Evolutionary conservation across 2,329 filamentous ascomycete species (phyloP).

Genomic region (Plectosphaerella sp.): DNA sequence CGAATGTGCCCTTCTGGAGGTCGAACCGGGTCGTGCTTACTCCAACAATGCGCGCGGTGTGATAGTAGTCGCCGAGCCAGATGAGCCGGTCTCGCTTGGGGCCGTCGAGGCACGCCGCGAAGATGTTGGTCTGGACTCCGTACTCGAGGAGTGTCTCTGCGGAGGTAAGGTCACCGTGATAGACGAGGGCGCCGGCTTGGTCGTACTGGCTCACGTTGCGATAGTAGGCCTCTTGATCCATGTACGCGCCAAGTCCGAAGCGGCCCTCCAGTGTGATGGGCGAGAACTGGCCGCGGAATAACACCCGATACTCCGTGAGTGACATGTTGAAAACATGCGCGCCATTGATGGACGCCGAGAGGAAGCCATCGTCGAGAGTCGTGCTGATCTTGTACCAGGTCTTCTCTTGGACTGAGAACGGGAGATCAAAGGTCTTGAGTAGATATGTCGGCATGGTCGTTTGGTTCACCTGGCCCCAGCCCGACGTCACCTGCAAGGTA

Average conservation of each 20-base stretch:
- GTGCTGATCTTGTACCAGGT: conserved; percentile 33
- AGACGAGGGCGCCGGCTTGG: conserved; percentile 18
- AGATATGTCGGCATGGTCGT: conserved; percentile 21
- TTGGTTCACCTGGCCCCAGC: conserved; percentile 29
- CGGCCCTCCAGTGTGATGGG: conserved; percentile 19
- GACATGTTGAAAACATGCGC: conserved; percentile 13
- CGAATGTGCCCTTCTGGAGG: conserved; percentile 25
- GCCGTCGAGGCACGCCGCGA: conserved; percentile 37
- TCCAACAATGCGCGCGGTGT: conserved; percentile 30
- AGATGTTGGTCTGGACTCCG: conserved; percentile 23
- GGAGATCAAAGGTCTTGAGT: conserved; percentile 19
- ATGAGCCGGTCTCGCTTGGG: conserved; percentile 55
- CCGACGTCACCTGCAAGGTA: conserved; percentile 25
- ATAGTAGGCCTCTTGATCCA: conserved; percentile 31
- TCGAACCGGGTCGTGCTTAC: conserved; percentile 29
- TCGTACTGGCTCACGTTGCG: conserved; percentile 24
- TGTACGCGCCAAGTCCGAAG: conserved; percentile 34
- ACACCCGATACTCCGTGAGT: conserved; percentile 1
- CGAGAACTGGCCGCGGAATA: neutral
- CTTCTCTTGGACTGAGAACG: conserved; percentile 21
- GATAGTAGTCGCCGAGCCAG: conserved; percentile 54
- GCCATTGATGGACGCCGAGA: conserved; percentile 21
- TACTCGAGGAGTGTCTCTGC: conserved; percentile 29
- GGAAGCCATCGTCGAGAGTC: conserved; percentile 18
- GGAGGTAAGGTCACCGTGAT: conserved; percentile 25